Percentiles rank a stretch among this genome's conserved stretches.
Evolutionary conservation across 1,139 yeast genomes (phyloP).

Genomic region (Geotrichum reessii): DNA sequence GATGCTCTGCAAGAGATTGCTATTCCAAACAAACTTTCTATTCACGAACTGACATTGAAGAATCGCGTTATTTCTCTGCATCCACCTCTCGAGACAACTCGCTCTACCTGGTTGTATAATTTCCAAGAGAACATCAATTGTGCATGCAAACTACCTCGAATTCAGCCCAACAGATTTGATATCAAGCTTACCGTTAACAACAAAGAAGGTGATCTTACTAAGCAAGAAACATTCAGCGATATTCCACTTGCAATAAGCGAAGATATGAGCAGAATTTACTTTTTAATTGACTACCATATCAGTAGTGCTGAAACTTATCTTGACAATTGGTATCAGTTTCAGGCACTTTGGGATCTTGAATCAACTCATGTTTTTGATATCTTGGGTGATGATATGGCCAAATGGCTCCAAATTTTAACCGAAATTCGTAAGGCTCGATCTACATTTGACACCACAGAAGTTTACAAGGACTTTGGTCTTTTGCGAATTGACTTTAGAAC

Average conservation of each 20-base stretch:
- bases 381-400: conserved; percentile 38
- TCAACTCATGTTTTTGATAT: conserved; percentile 34
- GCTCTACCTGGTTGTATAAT: conserved; percentile 30
- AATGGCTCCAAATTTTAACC: conserved; percentile 47
- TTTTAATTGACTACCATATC: conserved; percentile 27
- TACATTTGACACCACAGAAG: conserved; percentile 50
- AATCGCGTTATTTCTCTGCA: conserved; percentile 43
- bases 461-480: conserved; percentile 40
- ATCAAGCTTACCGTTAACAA: conserved; percentile 22
- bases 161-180: conserved; percentile 32
- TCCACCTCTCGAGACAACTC: conserved; percentile 41
- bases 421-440: conserved; percentile 45
- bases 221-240: conserved; percentile 19
- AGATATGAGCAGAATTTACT: conserved; percentile 18
- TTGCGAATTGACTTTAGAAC: conserved; percentile 44
- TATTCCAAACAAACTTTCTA: conserved; percentile 16
- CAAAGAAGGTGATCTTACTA: neutral
- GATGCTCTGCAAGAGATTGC: conserved; percentile 20
- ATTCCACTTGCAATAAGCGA: conserved; percentile 21
- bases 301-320: conserved; percentile 38
- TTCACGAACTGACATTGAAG: conserved; percentile 42
- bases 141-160: conserved; percentile 13
- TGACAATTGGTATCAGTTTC: conserved; percentile 51
- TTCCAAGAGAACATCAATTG: conserved; percentile 32
- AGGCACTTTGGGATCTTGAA: conserved; percentile 54